Percentiles rank a stretch among this genome's conserved stretches.
phyloP scores from a whole-genome alignment of 2,329 filamentous ascomycete genomes.

The Penicillium sp. region DNA sequence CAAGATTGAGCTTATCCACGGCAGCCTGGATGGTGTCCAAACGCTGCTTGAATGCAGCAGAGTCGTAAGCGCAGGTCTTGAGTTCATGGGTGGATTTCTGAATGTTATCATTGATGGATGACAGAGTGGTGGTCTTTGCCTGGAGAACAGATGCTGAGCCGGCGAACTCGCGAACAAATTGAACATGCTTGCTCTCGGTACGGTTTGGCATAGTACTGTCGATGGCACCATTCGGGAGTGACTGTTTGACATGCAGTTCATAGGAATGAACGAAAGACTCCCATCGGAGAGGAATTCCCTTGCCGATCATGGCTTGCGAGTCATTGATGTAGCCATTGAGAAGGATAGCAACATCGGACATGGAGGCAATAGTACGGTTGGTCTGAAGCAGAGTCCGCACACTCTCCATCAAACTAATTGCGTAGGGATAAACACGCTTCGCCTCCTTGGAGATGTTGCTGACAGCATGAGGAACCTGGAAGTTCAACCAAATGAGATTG shows the following conservation, averaged over 20 bases:
- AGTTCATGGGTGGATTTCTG: slow-evolving; percentile 83
- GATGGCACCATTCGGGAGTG: slow-evolving; percentile 57
- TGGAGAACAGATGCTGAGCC: slow-evolving; percentile 83
- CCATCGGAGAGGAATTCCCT: slow-evolving; percentile 89
- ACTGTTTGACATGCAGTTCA: slow-evolving; percentile 75
- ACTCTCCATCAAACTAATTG: slow-evolving; percentile 97
- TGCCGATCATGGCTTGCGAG: slow-evolving; percentile 76
- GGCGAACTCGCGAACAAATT: slow-evolving; percentile 93
- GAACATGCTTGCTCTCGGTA: slow-evolving; percentile 87
- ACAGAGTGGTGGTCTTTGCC: slow-evolving; percentile 76
- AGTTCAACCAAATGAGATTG: slow-evolving; percentile 93
- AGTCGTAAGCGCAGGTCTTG: slow-evolving; percentile 78
- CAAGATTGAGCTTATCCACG: slow-evolving; percentile 93
- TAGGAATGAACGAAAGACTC: slow-evolving; percentile 98
- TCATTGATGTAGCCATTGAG: slow-evolving; percentile 91
- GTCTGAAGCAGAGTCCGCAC: slow-evolving; percentile 92
- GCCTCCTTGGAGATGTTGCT: slow-evolving; percentile 97
- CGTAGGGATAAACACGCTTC: slow-evolving; percentile 97
- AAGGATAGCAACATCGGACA: slow-evolving; percentile 83
- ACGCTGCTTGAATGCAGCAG: slow-evolving; percentile 72
- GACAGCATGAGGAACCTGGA: slow-evolving; percentile 88
- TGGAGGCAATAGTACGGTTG: slow-evolving; percentile 74
- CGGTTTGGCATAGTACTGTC: slow-evolving; percentile 58
- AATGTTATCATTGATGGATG: slow-evolving; percentile 73
- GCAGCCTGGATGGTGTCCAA: slow-evolving; percentile 84